Conservation (phyloP, 2,329 filamentous ascomycete genomes). For the Paradendryphiella salina region DNA sequence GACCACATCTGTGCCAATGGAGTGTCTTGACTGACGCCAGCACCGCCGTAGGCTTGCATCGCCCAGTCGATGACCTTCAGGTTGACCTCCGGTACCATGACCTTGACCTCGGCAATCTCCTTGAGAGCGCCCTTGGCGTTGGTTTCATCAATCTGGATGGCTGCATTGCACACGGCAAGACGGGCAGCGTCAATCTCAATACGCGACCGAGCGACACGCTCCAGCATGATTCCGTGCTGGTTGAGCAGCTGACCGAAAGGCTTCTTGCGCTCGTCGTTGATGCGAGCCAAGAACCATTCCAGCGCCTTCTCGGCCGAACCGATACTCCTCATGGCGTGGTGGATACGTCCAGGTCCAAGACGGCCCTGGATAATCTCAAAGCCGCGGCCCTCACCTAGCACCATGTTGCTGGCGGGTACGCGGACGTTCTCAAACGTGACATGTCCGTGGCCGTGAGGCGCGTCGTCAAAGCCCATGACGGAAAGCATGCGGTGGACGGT, state of each 20-base stretch:
- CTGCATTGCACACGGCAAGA: conserved; percentile 88
- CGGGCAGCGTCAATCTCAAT: conserved; percentile 93
- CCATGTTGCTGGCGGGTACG: conserved; percentile 79
- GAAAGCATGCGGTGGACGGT: conserved; percentile 92
- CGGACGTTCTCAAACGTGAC: conserved; percentile 87
- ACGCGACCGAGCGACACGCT: conserved; percentile 89
- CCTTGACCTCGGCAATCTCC: conserved; percentile 95
- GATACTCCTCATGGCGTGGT: conserved; percentile 96
- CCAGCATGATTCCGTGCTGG: conserved; percentile 91
- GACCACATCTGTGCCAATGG: conserved; percentile 80
- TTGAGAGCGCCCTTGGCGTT: conserved; percentile 87
- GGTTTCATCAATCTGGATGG: conserved; percentile 87
- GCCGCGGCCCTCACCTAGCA: conserved; percentile 88
- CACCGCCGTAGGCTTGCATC: conserved; percentile 88
- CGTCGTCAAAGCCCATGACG: conserved; percentile 96
- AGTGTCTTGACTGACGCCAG: conserved; percentile 91
- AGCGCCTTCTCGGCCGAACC: conserved; percentile 88
- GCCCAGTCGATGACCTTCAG: conserved; percentile 91
- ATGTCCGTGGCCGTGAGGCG: conserved; percentile 96
- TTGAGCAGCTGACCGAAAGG: conserved; percentile 86
- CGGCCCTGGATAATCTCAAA: conserved; percentile 99
- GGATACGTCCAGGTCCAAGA: conserved; percentile 91
- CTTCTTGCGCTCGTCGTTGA: conserved; percentile 89
- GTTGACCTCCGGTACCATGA: conserved; percentile 80
- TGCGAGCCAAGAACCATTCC: conserved; percentile 90